Percentiles rank a stretch among this genome's conserved stretches.
These are phyloP conservation scores for Terfezia claveryi DNA, from an alignment of 495 filamentous ascomycete species.

Conservation along the genomic window DNA sequence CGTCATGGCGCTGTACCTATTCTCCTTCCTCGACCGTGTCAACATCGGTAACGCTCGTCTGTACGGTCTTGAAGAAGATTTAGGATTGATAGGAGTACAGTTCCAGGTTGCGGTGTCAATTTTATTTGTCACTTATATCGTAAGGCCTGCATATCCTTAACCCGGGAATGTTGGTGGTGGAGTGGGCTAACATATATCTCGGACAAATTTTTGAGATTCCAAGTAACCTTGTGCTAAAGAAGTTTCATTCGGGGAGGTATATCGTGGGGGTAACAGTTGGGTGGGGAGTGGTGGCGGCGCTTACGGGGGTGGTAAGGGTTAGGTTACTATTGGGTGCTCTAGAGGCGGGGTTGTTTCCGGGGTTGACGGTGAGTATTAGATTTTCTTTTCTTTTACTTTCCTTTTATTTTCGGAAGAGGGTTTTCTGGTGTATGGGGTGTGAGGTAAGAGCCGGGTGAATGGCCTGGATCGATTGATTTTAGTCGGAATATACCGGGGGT, in stretches of 20 bases:
- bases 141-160: constrained; percentile 12
- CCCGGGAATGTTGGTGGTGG: too few relatives aligned
- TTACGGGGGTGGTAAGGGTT: constrained; percentile 41
- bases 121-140: constrained; percentile 48
- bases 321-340: constrained; percentile 40
- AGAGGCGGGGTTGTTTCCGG: constrained; percentile 52
- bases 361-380: constrained; percentile 22
- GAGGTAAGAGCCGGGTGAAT: too few relatives aligned
- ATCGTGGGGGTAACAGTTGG: too few relatives aligned
- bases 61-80: constrained; percentile 44
- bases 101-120: constrained; percentile 50
- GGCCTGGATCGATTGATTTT: too few relatives aligned
- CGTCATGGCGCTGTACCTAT: constrained; percentile 37
- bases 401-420: too few relatives aligned
- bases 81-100: constrained; percentile 37
- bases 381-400: too few relatives aligned
- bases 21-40: constrained; percentile 49
- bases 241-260: constrained; percentile 43
- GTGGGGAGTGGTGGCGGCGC: constrained; percentile 44
- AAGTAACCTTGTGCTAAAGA: constrained; percentile 42
- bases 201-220: constrained; percentile 35
- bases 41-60: constrained; percentile 61
- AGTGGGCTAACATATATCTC: too few relatives aligned
- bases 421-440: too few relatives aligned
- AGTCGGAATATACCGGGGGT: too few relatives aligned